These are phyloP conservation scores for Linum trigynum DNA, from an alignment of 345 rosid genomes.

Conservation along the genomic window DNA sequence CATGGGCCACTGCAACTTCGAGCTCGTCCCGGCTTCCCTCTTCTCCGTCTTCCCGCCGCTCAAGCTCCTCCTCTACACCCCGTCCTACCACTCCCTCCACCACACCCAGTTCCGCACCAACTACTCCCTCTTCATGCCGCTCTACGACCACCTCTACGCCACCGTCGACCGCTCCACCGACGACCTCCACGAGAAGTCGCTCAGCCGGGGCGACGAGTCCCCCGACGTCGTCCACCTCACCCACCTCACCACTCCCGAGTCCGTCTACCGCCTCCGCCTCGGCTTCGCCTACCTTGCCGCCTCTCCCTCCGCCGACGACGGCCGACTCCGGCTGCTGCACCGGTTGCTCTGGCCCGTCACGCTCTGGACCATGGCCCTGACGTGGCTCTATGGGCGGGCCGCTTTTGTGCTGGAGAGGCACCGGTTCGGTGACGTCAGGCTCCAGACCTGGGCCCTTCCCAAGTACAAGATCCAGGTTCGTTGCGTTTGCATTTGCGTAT, in stretches of 20 bases:
- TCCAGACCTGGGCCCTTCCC: slow-evolving; percentile 71
- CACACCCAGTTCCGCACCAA: slow-evolving; percentile 25
- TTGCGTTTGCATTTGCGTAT: no score
- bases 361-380: slow-evolving; percentile 27
- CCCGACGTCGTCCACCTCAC: slow-evolving; percentile 58
- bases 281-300: slow-evolving; percentile 59
- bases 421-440: slow-evolving; percentile 29
- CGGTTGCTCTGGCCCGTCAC: slow-evolving; percentile 60
- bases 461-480: slow-evolving; percentile 54
- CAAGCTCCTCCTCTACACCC: slow-evolving; percentile 65
- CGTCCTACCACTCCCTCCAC: slow-evolving; percentile 39
- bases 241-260: slow-evolving; percentile 49
- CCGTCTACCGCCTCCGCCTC: slow-evolving; percentile 51
- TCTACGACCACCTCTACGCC: slow-evolving; percentile 20
- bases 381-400: slow-evolving; percentile 36
- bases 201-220: slow-evolving; percentile 32
- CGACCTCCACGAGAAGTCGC: slow-evolving; percentile 2
- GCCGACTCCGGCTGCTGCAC: slow-evolving; percentile 29
- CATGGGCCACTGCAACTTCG: slow-evolving; percentile 86
- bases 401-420: slow-evolving; percentile 48
- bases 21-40: slow-evolving; percentile 46
- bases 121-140: slow-evolving; percentile 22
- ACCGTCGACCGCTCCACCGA: slow-evolving; percentile 15
- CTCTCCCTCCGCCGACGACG: slow-evolving; percentile 19
- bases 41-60: slow-evolving; percentile 60